Evolutionary conservation across 495 filamentous ascomycete genomes (phyloP).

Genomic region (Annulohypoxylon maeteangense): DNA sequence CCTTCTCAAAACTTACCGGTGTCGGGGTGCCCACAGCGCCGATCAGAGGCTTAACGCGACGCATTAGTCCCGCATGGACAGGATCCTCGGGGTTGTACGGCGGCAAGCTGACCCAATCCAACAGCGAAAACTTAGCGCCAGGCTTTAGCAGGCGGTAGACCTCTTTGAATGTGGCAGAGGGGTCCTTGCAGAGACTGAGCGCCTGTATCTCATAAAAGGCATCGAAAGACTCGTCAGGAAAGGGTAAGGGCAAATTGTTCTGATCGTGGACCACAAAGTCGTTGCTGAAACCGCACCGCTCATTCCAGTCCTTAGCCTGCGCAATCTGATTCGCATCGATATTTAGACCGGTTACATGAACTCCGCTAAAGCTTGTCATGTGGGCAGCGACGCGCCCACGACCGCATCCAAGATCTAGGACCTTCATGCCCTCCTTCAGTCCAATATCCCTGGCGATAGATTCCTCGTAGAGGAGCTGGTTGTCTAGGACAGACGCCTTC

Average conservation of each 20-base stretch:
- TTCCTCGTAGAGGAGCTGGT: slow-evolving; percentile 69
- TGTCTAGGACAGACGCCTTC: slow-evolving; percentile 62
- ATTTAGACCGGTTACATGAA: slow-evolving; percentile 68
- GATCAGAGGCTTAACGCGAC: slow-evolving; percentile 70
- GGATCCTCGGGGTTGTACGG: slow-evolving; percentile 65
- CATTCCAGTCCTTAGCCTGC: slow-evolving; percentile 65
- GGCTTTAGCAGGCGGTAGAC: slow-evolving; percentile 68
- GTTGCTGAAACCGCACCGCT: slow-evolving; percentile 60
- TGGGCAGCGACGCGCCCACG: slow-evolving; percentile 71
- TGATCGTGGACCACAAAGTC: slow-evolving; percentile 67
- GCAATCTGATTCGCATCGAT: slow-evolving; percentile 71
- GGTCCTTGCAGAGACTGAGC: slow-evolving; percentile 68
- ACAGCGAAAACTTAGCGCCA: slow-evolving; percentile 64
- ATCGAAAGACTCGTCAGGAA: slow-evolving; percentile 66
- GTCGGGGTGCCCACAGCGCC: slow-evolving; percentile 72
- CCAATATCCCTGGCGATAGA: slow-evolving; percentile 65
- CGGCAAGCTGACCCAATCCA: slow-evolving; percentile 70
- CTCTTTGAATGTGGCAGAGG: slow-evolving; percentile 62
- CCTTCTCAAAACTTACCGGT: slow-evolving; percentile 62
- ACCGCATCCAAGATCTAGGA: slow-evolving; percentile 70
- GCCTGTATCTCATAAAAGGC: slow-evolving; percentile 75
- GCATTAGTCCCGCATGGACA: slow-evolving; percentile 67
- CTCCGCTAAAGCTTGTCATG: slow-evolving; percentile 66
- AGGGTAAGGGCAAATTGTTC: slow-evolving; percentile 68
- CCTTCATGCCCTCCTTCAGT: slow-evolving; percentile 60